Conservation (phyloP, 1,284 basidiomycete genomes). For the Puccinia polysora region DNA sequence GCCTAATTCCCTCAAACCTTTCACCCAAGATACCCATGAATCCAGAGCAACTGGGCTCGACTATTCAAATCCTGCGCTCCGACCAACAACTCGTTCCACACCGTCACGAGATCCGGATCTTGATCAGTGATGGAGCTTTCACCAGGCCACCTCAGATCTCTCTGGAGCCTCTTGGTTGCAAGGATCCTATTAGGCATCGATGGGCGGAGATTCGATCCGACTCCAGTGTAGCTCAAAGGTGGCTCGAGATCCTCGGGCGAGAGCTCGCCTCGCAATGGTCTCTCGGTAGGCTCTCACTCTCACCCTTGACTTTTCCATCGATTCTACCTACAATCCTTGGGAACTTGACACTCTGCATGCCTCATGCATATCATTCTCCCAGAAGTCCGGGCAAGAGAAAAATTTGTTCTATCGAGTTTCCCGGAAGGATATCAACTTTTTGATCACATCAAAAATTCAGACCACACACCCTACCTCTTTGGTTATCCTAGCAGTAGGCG, state of each 20-base stretch:
- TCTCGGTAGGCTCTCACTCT: neutral
- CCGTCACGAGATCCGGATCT: neutral
- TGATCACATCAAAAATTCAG: conserved; percentile 14
- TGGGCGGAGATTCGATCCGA: neutral
- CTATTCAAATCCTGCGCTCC: neutral
- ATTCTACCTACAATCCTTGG: neutral
- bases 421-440: conserved; percentile 40
- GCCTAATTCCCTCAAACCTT: too few relatives aligned
- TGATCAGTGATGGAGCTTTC: neutral
- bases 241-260: conserved; percentile 14
- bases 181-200: neutral
- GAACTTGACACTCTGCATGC: neutral
- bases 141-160: neutral
- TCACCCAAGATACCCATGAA: too few relatives aligned
- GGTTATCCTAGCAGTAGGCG: conserved; percentile 10
- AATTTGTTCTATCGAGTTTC: conserved; percentile 19
- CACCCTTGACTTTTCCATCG: neutral
- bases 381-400: conserved; percentile 12
- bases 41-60: neutral
- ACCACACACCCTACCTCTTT: conserved; percentile 18
- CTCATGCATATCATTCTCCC: neutral
- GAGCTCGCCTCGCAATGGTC: conserved; percentile 6
- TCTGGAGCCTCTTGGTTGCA: neutral
- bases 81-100: neutral
- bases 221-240: neutral